Conservation (phyloP, 441 rosid species). For the Pelargonium australe region DNA sequence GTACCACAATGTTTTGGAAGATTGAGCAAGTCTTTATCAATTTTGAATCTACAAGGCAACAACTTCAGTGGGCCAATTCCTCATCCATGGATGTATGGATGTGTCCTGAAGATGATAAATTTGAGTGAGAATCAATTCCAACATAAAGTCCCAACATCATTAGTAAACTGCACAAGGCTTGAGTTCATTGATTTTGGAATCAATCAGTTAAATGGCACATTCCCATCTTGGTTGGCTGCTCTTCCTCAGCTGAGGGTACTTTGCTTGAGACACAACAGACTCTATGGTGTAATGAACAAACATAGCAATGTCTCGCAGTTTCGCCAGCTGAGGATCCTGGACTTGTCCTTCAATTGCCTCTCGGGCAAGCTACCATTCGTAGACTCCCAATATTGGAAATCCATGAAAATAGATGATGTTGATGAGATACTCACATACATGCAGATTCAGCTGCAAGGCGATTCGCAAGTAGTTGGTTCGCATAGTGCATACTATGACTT, state of each 20-base stretch:
- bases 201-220: neutral
- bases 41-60: neutral
- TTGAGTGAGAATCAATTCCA: neutral
- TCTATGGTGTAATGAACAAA: neutral
- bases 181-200: neutral
- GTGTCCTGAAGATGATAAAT: neutral
- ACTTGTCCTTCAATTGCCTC: neutral
- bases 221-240: neutral
- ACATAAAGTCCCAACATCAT: neutral
- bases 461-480: neutral
- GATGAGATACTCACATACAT: conserved; percentile 2
- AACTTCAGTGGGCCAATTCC: neutral
- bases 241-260: neutral
- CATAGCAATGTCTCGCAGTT: too few relatives aligned
- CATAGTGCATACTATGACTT: neutral
- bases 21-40: neutral
- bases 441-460: neutral
- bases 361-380: neutral
- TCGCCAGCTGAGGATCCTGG: neutral
- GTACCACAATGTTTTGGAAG: neutral
- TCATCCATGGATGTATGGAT: neutral
- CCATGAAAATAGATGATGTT: neutral
- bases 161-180: neutral
- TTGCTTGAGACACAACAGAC: neutral
- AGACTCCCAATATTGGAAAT: neutral